Percentiles rank a stretch among this genome's conserved stretches.
phyloP scores from a whole-genome alignment of 352 stramenopile species.

The Hyaloperonospora arabidopsidis region DNA sequence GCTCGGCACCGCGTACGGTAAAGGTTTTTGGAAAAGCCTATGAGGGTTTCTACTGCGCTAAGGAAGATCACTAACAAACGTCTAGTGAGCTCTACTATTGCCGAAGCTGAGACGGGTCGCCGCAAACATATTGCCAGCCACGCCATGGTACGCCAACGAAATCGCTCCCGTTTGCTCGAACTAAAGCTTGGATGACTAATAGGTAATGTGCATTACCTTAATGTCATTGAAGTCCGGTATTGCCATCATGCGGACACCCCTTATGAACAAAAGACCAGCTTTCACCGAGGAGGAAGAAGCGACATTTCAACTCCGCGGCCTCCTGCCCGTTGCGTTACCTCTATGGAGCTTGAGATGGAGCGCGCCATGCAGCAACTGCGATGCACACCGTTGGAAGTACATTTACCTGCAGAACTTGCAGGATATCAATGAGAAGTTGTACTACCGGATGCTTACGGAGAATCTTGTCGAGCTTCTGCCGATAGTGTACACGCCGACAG shows the following conservation, averaged over 20 bases:
- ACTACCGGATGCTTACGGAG: constrained; percentile 88
- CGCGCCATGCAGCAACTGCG: constrained; percentile 80
- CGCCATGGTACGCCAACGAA: too few relatives aligned
- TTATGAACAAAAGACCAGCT: constrained; percentile 90
- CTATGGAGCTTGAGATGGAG: constrained; percentile 84
- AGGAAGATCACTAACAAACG: too few relatives aligned
- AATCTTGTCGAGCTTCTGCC: constrained; percentile 90
- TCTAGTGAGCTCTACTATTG: too few relatives aligned
- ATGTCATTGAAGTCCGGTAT: not conserved
- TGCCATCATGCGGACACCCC: constrained; percentile 75
- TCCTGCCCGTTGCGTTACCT: constrained; percentile 81
- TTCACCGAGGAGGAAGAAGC: constrained; percentile 88
- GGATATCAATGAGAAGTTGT: constrained; percentile 86
- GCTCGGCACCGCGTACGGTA: too few relatives aligned
- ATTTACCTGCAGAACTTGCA: constrained; percentile 87
- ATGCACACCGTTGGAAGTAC: constrained; percentile 87
- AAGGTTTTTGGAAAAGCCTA: too few relatives aligned
- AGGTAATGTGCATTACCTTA: too few relatives aligned
- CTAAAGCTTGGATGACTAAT: too few relatives aligned
- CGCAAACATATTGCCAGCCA: too few relatives aligned
- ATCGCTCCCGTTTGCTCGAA: too few relatives aligned
- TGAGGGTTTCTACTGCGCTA: too few relatives aligned
- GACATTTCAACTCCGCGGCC: constrained; percentile 51
- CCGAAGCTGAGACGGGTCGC: too few relatives aligned
- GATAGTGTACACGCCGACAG: constrained; percentile 96